phyloP scores from a whole-genome alignment of 163 green algal species.

The Scenedesmus sp. region DNA sequence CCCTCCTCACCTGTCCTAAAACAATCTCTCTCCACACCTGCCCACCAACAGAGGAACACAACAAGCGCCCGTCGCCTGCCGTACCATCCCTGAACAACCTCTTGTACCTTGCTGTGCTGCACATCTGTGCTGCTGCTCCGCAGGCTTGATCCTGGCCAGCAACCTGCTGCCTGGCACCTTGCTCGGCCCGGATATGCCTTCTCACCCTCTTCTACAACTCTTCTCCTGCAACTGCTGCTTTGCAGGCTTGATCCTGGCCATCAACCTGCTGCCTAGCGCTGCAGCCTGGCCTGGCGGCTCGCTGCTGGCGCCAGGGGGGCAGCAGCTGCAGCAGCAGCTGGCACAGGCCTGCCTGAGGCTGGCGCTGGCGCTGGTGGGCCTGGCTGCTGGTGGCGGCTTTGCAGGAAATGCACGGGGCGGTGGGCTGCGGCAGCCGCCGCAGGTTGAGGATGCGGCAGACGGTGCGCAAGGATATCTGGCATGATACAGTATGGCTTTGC shows the following conservation, averaged over 20 bases:
- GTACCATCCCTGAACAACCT: too few relatives aligned
- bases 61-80: too few relatives aligned
- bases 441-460: slow-evolving; percentile 18
- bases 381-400: slow-evolving; percentile 12
- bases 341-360: slow-evolving; percentile 6
- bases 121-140: too few relatives aligned
- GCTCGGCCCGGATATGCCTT: too few relatives aligned
- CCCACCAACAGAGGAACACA: too few relatives aligned
- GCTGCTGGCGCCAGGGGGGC: slow-evolving; percentile 13
- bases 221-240: neutral
- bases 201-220: neutral
- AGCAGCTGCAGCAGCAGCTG: slow-evolving; percentile 14
- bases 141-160: too few relatives aligned
- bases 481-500: neutral
- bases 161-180: too few relatives aligned
- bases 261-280: neutral
- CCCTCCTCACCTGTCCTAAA: too few relatives aligned
- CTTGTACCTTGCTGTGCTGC: too few relatives aligned
- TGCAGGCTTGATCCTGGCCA: slow-evolving; percentile 15
- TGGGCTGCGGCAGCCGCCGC: neutral
- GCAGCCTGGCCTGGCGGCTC: slow-evolving; percentile 17
- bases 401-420: neutral
- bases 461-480: neutral
- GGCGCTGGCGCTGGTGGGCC: neutral
- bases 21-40: too few relatives aligned